phyloP scores from a whole-genome alignment of 306 rosid genomes.

The Alnus rubra region DNA sequence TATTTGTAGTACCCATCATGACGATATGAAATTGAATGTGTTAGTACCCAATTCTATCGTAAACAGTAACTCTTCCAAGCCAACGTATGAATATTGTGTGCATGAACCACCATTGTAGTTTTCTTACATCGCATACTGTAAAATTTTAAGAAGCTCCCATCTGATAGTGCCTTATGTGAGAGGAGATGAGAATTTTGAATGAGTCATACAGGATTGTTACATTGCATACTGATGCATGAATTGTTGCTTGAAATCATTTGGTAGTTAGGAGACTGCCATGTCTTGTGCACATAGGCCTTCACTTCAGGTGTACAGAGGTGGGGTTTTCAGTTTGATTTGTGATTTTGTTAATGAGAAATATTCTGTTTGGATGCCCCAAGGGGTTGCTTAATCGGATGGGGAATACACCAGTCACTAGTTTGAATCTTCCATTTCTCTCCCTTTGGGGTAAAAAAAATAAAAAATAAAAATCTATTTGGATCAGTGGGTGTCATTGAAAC shows the following conservation, averaged over 20 bases:
- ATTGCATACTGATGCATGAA: not conserved
- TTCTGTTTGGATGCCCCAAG: too few species aligned
- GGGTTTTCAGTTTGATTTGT: not conserved
- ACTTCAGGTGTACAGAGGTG: not conserved
- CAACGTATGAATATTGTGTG: not conserved
- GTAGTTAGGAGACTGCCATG: not conserved
- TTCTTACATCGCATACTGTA: not conserved
- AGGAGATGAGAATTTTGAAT: not conserved
- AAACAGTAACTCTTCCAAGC: too few species aligned
- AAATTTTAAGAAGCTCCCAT: not conserved
- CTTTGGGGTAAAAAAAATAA: too few species aligned
- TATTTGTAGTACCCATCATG: constrained; percentile 17
- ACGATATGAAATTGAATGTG: constrained; percentile 3
- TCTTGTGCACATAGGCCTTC: not conserved
- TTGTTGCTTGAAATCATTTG: not conserved
- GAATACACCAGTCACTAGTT: too few species aligned
- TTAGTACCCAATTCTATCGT: not conserved
- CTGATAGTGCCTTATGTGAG: not conserved
- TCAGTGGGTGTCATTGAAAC: not conserved
- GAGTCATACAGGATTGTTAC: not conserved
- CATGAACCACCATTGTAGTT: not conserved
- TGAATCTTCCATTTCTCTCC: too few species aligned
- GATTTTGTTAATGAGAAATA: not conserved
- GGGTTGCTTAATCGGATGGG: too few species aligned
- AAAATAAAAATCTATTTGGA: not conserved